Conservation (phyloP, 2,329 filamentous ascomycete genomes). For the Pestalotiopsis sp. region DNA sequence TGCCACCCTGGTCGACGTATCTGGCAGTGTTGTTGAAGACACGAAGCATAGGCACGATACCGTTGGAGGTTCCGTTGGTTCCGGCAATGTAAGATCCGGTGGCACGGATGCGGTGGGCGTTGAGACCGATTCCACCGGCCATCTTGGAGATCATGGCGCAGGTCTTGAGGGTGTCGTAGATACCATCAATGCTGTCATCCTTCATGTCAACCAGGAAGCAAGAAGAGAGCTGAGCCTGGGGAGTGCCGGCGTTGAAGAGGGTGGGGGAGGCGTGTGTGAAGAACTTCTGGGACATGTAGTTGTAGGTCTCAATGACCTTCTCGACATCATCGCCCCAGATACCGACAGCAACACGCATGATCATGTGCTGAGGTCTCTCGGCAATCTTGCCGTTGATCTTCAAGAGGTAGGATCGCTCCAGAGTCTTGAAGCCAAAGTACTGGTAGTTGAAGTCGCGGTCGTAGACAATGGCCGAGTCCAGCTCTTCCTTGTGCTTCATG, state of each 20-base stretch:
- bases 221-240: slow-evolving; percentile 90
- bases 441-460: slow-evolving; percentile 99
- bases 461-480: slow-evolving; percentile 98
- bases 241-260: slow-evolving; percentile 96
- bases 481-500: slow-evolving; percentile 93
- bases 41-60: slow-evolving; percentile 94
- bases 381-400: slow-evolving; percentile 95
- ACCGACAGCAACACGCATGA: slow-evolving; percentile 97
- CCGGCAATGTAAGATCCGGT: slow-evolving; percentile 98
- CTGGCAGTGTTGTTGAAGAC: slow-evolving; percentile 99
- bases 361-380: slow-evolving; percentile 98
- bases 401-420: slow-evolving; percentile 95
- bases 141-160: slow-evolving; percentile 99
- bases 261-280: slow-evolving; percentile 98
- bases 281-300: slow-evolving; percentile 97
- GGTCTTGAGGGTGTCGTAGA: slow-evolving; percentile 98
- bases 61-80: slow-evolving; percentile 97
- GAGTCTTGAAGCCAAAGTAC: slow-evolving; percentile 99
- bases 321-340: slow-evolving; percentile 96
- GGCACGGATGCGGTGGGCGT: slow-evolving; percentile 93
- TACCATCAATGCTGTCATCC: slow-evolving; percentile 98
- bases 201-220: slow-evolving; percentile 99
- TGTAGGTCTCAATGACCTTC: slow-evolving; percentile 94
- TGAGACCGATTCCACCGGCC: slow-evolving; percentile 95
- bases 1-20: slow-evolving; percentile 98